Evolutionary conservation across 495 filamentous ascomycete genomes (phyloP).

Genomic region (Glutinoglossum americanum): DNA sequence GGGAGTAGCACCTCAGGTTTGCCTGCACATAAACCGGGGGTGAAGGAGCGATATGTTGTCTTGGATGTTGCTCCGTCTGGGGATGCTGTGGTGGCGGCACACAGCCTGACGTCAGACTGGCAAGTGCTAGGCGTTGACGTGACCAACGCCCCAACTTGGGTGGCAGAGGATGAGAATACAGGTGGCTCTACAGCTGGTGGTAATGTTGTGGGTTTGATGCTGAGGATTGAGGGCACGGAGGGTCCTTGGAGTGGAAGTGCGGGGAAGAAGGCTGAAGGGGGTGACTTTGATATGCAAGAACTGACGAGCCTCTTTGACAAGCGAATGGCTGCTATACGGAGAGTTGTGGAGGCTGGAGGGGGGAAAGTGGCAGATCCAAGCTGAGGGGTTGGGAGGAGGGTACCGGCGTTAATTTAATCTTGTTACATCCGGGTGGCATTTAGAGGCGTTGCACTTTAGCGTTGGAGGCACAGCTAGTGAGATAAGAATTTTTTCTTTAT

Average conservation of each 20-base stretch:
- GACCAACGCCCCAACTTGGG: slow-evolving; percentile 34
- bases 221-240: slow-evolving; percentile 40
- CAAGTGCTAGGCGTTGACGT: slow-evolving; percentile 29
- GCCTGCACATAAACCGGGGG: not conserved
- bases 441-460: not conserved
- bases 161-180: slow-evolving; percentile 20
- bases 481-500: not conserved
- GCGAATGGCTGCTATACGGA: slow-evolving; percentile 31
- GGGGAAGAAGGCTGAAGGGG: not conserved
- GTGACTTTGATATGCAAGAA: slow-evolving; percentile 12
- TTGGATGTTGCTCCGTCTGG: slow-evolving; percentile 24
- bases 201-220: slow-evolving; percentile 27
- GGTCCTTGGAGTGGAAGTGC: slow-evolving; percentile 16
- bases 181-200: slow-evolving; percentile 11
- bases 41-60: slow-evolving; percentile 30
- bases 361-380: slow-evolving; percentile 5
- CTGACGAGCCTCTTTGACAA: slow-evolving; percentile 49
- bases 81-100: slow-evolving; percentile 24
- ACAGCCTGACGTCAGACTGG: slow-evolving; percentile 30
- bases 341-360: slow-evolving; percentile 24
- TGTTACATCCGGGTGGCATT: not conserved
- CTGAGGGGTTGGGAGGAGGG: not conserved
- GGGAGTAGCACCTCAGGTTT: not conserved
- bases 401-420: not conserved
- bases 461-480: not conserved